phyloP scores from a whole-genome alignment of 768 basidiomycete genomes.

The Tylopilus felleus region DNA sequence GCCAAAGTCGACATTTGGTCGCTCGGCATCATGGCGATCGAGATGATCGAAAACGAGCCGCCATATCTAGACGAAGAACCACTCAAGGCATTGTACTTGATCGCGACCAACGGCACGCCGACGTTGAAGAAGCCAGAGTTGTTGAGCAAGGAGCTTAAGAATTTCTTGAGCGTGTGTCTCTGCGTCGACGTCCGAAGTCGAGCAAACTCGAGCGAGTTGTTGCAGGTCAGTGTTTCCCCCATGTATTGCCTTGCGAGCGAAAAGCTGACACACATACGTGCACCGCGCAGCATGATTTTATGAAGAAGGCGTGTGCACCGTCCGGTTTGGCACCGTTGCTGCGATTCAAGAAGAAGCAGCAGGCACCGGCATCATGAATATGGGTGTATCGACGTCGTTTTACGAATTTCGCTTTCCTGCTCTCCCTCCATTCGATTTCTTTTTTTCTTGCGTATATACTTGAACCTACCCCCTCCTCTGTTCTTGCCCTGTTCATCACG shows the following conservation, averaged over 20 bases:
- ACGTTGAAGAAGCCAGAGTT: conserved; percentile 95
- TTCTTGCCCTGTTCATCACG: background rate
- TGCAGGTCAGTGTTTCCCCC: conserved; percentile 57
- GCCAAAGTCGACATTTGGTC: conserved; percentile 98
- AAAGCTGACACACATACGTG: background rate
- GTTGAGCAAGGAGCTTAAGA: conserved; percentile 88
- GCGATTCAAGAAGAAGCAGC: conserved; percentile 71
- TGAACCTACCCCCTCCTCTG: background rate
- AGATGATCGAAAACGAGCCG: conserved; percentile 98
- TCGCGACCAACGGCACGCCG: conserved; percentile 97
- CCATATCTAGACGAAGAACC: conserved; percentile 96
- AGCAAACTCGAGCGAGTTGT: conserved; percentile 82
- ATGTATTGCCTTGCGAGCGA: too few species aligned
- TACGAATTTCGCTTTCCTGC: background rate
- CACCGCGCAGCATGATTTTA: conserved; percentile 80
- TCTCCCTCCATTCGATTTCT: background rate
- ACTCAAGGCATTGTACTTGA: conserved; percentile 88
- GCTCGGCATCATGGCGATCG: conserved; percentile 96
- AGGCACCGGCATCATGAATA: conserved; percentile 34
- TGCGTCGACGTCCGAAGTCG: conserved; percentile 95
- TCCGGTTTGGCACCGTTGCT: conserved; percentile 83
- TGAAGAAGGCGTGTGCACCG: conserved; percentile 82
- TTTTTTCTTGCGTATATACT: conserved; percentile 22
- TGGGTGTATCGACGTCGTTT: background rate
- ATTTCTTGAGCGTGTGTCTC: conserved; percentile 95